phyloP scores from a whole-genome alignment of 1,284 basidiomycete species.

The Moesziomyces sp. region DNA sequence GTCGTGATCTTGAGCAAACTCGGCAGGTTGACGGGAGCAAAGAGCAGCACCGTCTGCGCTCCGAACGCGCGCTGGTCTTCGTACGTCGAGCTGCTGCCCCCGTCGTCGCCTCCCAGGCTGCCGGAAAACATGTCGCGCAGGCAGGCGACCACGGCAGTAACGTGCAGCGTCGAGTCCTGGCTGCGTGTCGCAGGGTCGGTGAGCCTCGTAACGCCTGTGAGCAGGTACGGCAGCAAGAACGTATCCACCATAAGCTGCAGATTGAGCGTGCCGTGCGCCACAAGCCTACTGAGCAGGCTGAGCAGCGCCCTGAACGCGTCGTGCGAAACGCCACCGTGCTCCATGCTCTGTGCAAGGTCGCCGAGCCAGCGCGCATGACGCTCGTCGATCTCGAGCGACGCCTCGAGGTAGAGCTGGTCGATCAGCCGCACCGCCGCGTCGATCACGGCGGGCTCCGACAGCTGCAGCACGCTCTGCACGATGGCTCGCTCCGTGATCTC shows the following conservation, averaged over 20 bases:
- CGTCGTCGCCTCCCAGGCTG: slow-evolving; percentile 10
- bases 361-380: slow-evolving; percentile 43
- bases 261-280: slow-evolving; percentile 45
- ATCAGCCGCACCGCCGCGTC: slow-evolving; percentile 31
- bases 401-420: slow-evolving; percentile 49
- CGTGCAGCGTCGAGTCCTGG: slow-evolving; percentile 11
- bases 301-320: slow-evolving; percentile 18
- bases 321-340: slow-evolving; percentile 7
- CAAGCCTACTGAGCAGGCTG: slow-evolving; percentile 17
- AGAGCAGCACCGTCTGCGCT: slow-evolving; percentile 34
- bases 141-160: slow-evolving; percentile 10
- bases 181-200: slow-evolving; percentile 38
- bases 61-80: slow-evolving; percentile 31
- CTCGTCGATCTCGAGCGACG: slow-evolving; percentile 49
- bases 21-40: slow-evolving; percentile 29
- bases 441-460: slow-evolving; percentile 8
- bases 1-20: slow-evolving; percentile 14
- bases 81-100: slow-evolving; percentile 4
- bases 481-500: slow-evolving; percentile 44
- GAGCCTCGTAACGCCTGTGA: slow-evolving; percentile 16
- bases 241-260: slow-evolving; percentile 35
- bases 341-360: slow-evolving; percentile 26
- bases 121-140: slow-evolving; percentile 30
- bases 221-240: slow-evolving; percentile 31
- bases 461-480: slow-evolving; percentile 30